These are phyloP conservation scores for Peniophora sp. DNA, from an alignment of 1,284 basidiomycete genomes.

Conservation along the genomic window DNA sequence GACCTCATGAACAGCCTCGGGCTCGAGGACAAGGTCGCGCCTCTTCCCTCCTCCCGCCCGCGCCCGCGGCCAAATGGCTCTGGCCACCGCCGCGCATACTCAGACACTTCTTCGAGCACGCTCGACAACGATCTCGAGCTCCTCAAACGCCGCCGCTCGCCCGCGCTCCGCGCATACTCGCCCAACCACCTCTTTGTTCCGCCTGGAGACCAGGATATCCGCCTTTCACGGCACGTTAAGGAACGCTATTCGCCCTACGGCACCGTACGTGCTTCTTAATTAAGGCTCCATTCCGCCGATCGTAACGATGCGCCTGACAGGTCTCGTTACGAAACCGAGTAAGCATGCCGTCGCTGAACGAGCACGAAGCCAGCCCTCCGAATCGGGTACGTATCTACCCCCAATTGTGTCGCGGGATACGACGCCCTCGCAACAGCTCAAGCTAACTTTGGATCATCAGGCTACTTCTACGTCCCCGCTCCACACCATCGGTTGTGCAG, in stretches of 20 bases:
- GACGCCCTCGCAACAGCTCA: not conserved
- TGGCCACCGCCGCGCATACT: slow-evolving; percentile 23
- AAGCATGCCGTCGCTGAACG: slow-evolving; percentile 23
- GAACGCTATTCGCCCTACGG: slow-evolving; percentile 61
- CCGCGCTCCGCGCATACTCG: slow-evolving; percentile 11
- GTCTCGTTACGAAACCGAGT: slow-evolving; percentile 18
- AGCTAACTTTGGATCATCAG: slow-evolving; percentile 3
- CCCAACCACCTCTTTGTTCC: slow-evolving; percentile 26
- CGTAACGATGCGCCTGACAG: slow-evolving; percentile 12
- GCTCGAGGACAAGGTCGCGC: slow-evolving; percentile 35
- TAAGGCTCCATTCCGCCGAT: slow-evolving; percentile 12
- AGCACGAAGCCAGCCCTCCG: slow-evolving; percentile 17
- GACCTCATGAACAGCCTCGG: slow-evolving; percentile 78
- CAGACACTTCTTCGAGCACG: slow-evolving; percentile 25
- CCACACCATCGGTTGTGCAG: slow-evolving; percentile 4
- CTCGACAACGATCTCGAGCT: slow-evolving; percentile 15
- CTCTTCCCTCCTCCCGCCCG: slow-evolving; percentile 20
- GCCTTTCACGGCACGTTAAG: slow-evolving; percentile 19
- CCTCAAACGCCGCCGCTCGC: slow-evolving; percentile 17
- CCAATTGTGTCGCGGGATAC: no score
- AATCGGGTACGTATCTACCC: slow-evolving; percentile 18
- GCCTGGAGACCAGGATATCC: slow-evolving; percentile 16
- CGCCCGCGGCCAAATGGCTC: slow-evolving; percentile 6
- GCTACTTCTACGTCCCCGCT: slow-evolving; percentile 10
- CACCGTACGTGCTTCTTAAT: slow-evolving; percentile 40